Base-by-base conservation (phyloP, 2,329 filamentous ascomycete genomes). In the Fusarium sacchari region DNA sequence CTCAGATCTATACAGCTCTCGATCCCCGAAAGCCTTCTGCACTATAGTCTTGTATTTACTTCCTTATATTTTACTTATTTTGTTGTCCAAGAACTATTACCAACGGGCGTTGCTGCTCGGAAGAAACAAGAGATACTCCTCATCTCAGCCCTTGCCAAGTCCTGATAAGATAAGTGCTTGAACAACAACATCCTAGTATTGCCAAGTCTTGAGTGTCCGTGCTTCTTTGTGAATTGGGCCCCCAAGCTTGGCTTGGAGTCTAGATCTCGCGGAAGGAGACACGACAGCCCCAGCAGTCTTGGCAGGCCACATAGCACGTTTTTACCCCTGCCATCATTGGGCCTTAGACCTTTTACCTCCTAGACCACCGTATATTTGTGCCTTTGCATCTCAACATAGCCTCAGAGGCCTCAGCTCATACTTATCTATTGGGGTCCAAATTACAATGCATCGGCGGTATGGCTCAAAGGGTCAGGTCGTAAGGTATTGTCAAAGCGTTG, bases 41-140 rank as follows among this genome's bases (percentile, higher is more conserved):
- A n/a, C 5, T 15, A 9, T n/a, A 40, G 22, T 5, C 20, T 2
- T n/a, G 2, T n/a, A 22, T n/a, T 8, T 7, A 8, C 39, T 14
- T 22, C 39, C 17, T 20, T 11, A 40, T 40, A 13, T 40, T 6
- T 40, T 14, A 6, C 14, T 13, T 7, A 4, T 3, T 40, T 22
- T 7, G 7, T 5, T 7, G 8, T 14, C 20, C 14, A 14, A 6
- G 20, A 40, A 40, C 20, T 14, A 22, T 22, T 40, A n/a, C 22
- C 22, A 1, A 40, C 7, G 1, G 39, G 13, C 39, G 13, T 14
- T 40, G 12, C 7, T 40, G 39, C 39, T 40, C 7, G 6, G 39
- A 40, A 40, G 20, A 40, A 18, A 40, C 20, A 22, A 22, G 12
- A 14, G 20, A n/a, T 18, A 8, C 14, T 40, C 7, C 20, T 40